Evolutionary conservation across 2,329 filamentous ascomycete genomes (phyloP), one percentile per base, ranked within the genome.

Genomic region (Aspergillus ochraceoroseus): DNA sequence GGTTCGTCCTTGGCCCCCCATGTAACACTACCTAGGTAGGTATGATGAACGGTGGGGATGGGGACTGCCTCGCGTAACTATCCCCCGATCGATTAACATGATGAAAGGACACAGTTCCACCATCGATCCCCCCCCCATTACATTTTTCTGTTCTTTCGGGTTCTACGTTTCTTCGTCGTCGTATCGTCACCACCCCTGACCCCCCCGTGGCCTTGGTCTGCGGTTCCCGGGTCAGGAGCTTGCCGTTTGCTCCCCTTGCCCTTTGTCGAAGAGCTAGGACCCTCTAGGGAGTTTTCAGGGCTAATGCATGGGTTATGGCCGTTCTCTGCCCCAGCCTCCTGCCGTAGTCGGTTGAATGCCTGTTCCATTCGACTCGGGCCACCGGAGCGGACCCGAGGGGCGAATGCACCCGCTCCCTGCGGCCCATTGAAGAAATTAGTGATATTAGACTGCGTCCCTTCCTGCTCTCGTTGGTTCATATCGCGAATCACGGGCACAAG

Each of bases 391-490:
- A 82, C 80, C 41, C 84, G 75, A 0, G 85, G 86, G 15, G 76
- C 85, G 67, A 87, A 89, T 0, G 76, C 77, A 46, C 82, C 76
- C 25, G 70, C 76, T 8, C 58, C 67, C 37, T 44, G 58, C n/a
- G 60, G 51, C 2, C 90, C 90, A 8, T 80, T 78, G 61, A 96
- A 95, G 63, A 82, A 98, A 15, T 82, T 75, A n/a, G 92, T 98
- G 51, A 98, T 95, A 54, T 98, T 98, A 43, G 81, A 82, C 70
- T 98, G 92, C 12, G 90, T 96, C 5, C 92, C 92, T 67, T 96
- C 92, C 18, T 80, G 74, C 50, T 87, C 85, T 26, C 92, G 76
- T 3, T 80, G 78, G 61, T 96, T 96, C 85, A 98, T 94, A 57
- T 98, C 92, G 41, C 82, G 77, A 48, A 98, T 92, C 1, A 98